Conservation (phyloP, 1,284 basidiomycete species). For the Rhodotorula glutinis region DNA sequence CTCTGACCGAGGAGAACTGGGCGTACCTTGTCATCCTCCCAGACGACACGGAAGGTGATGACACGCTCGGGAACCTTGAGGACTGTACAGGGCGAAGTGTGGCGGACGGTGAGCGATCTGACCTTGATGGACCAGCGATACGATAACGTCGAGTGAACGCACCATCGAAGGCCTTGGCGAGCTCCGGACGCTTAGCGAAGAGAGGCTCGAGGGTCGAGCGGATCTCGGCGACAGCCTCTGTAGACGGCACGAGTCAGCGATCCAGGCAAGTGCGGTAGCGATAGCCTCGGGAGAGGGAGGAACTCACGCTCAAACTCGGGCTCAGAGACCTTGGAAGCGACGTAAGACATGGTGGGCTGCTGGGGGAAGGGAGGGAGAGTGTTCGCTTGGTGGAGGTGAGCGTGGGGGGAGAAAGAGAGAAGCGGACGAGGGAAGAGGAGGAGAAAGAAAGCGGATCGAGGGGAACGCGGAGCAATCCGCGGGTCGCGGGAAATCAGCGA, state of each 20-base stretch:
- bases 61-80: slow-evolving; percentile 68
- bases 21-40: slow-evolving; percentile 64
- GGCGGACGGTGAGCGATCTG: background rate
- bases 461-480: too few species aligned
- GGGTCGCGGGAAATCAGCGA: too few species aligned
- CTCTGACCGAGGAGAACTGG: too few species aligned
- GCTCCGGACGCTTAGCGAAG: slow-evolving; percentile 66
- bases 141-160: slow-evolving; percentile 24
- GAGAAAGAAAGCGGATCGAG: background rate
- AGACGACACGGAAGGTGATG: slow-evolving; percentile 67
- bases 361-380: background rate
- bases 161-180: slow-evolving; percentile 67
- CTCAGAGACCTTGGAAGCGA: slow-evolving; percentile 31
- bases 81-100: slow-evolving; percentile 2
- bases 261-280: too few species aligned
- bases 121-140: slow-evolving; percentile 43
- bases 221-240: slow-evolving; percentile 48
- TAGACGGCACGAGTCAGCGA: background rate
- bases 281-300: too few species aligned
- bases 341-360: slow-evolving; percentile 29
- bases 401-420: background rate
- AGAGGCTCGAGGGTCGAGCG: slow-evolving; percentile 63
- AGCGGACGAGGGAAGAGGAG: background rate
- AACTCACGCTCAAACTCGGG: slow-evolving; percentile 41
- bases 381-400: background rate